phyloP scores from a whole-genome alignment of 305 asterid genomes.

The Solanum hybrid region DNA sequence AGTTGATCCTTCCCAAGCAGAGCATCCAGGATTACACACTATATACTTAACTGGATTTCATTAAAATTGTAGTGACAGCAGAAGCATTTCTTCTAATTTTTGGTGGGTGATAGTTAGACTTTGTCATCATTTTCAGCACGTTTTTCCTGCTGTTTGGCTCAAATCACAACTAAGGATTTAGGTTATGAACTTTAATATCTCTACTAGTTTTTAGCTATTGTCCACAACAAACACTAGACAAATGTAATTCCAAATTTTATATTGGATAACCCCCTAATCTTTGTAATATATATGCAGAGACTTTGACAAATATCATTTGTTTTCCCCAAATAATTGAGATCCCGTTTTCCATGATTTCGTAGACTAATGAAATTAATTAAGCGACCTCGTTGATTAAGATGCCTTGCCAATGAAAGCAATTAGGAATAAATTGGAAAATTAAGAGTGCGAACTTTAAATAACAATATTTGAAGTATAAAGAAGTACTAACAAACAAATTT shows the following conservation, averaged over 20 bases:
- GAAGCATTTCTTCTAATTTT: neutral
- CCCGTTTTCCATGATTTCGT: neutral
- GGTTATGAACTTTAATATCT: neutral
- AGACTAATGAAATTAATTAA: neutral
- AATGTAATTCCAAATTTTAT: neutral
- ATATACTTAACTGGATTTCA: neutral
- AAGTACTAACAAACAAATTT: neutral
- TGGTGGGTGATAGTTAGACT: neutral
- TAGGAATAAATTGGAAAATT: neutral
- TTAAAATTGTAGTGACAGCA: neutral
- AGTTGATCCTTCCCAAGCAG: neutral
- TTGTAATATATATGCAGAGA: neutral
- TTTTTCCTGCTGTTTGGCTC: neutral
- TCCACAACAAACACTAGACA: neutral
- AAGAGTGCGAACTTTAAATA: neutral
- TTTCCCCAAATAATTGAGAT: neutral
- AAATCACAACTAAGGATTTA: neutral
- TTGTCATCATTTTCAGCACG: neutral
- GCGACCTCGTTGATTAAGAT: neutral
- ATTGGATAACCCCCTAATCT: neutral
- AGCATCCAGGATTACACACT: neutral
- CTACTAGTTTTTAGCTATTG: neutral
- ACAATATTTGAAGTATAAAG: neutral
- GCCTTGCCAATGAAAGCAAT: neutral
- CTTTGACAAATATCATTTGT: neutral